These are phyloP conservation scores for Trifolium dubium DNA, from an alignment of 306 rosid genomes.

Conservation along the genomic window DNA sequence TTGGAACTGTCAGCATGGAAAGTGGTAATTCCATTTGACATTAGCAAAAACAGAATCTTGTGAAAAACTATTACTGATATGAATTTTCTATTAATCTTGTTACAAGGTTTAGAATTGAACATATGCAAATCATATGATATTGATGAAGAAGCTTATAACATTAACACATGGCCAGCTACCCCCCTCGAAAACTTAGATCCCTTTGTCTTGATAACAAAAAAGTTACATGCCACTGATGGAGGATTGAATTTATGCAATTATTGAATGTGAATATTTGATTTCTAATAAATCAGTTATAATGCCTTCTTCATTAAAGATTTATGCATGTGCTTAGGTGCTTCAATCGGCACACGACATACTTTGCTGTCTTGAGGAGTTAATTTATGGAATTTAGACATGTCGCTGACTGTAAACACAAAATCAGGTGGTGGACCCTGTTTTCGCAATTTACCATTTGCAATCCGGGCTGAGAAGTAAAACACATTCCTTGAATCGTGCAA, in stretches of 20 bases:
- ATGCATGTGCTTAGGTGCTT: conserved; percentile 29
- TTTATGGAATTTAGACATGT: conserved; percentile 37
- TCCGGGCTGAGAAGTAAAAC: conserved; percentile 51
- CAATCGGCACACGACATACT: conserved; percentile 10
- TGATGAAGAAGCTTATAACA: conserved; percentile 15
- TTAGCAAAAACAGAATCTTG: not conserved
- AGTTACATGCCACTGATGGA: not conserved
- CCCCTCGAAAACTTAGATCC: not conserved
- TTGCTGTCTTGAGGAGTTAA: conserved; percentile 26
- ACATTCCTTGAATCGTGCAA: conserved; percentile 27
- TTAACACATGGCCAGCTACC: not conserved
- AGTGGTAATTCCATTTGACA: not conserved
- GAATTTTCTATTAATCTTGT: conserved; percentile 6
- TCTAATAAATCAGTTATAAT: conserved; percentile 24
- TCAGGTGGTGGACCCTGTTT: conserved; percentile 80
- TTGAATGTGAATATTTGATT: conserved; percentile 22
- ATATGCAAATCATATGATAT: conserved; percentile 25
- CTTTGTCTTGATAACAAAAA: not conserved
- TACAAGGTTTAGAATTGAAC: not conserved
- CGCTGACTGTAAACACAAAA: conserved; percentile 42
- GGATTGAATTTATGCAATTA: conserved; percentile 26
- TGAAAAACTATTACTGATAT: conserved; percentile 11
- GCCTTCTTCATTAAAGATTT: conserved; percentile 18
- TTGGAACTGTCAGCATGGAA: conserved; percentile 20
- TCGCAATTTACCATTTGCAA: conserved; percentile 48